Percentiles rank a stretch among this genome's conserved stretches.
Evolutionary conservation across 495 filamentous ascomycete species (phyloP).

Genomic region (Aspergillus campestris): DNA sequence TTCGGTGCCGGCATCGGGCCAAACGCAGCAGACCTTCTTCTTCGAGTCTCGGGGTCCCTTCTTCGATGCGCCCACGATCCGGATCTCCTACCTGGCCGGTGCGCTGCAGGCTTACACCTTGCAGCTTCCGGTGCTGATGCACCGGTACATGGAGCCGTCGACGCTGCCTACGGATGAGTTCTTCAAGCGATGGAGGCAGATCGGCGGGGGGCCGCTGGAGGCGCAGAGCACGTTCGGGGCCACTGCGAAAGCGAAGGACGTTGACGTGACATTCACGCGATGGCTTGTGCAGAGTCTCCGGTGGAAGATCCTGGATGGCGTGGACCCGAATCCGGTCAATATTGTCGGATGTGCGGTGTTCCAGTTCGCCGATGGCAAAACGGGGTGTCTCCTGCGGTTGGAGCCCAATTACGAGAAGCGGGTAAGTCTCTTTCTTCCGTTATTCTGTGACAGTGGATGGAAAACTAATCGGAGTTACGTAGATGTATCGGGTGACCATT

Average conservation of each 20-base stretch:
- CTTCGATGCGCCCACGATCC: constrained; percentile 76
- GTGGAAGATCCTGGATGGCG: constrained; percentile 76
- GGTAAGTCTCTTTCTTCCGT: constrained; percentile 39
- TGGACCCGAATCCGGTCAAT: constrained; percentile 87
- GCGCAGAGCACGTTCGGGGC: constrained; percentile 74
- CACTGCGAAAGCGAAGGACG: constrained; percentile 41
- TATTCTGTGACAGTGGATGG: not conserved
- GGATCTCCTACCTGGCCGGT: constrained; percentile 89
- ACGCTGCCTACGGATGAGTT: constrained; percentile 81
- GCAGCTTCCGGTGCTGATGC: constrained; percentile 77
- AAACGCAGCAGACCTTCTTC: constrained; percentile 91
- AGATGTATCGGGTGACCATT: constrained; percentile 96
- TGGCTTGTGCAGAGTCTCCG: constrained; percentile 68
- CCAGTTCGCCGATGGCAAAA: constrained; percentile 77
- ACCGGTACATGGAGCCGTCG: constrained; percentile 94
- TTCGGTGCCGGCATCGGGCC: constrained; percentile 59
- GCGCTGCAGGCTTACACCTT: constrained; percentile 89
- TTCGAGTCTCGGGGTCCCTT: constrained; percentile 82
- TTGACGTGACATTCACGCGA: constrained; percentile 49
- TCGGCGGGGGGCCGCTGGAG: constrained; percentile 80
- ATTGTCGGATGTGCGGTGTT: constrained; percentile 92
- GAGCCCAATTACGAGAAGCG: constrained; percentile 90
- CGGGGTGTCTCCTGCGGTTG: constrained; percentile 83
- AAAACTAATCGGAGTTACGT: constrained; percentile 2
- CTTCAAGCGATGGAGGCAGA: constrained; percentile 98